phyloP scores from a whole-genome alignment of 1,284 basidiomycete genomes.

The Sporisorium reilianum region DNA sequence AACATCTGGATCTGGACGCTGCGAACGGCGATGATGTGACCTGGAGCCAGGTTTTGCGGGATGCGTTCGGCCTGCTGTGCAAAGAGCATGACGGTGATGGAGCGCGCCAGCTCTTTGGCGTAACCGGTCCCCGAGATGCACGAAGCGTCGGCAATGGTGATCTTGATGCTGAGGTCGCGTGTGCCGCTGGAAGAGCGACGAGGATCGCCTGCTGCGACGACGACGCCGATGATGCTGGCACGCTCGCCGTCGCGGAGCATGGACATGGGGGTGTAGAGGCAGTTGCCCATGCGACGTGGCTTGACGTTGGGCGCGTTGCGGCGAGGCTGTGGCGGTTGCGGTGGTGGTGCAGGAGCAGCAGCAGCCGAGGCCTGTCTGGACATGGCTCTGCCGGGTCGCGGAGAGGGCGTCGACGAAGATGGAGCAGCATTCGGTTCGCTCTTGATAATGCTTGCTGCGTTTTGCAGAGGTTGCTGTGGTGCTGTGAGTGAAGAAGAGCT shows the following conservation, averaged over 20 bases:
- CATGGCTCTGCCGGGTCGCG: slow-evolving; percentile 10
- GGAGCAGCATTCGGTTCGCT: slow-evolving; percentile 18
- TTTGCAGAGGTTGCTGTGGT: background rate
- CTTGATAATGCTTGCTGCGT: slow-evolving; percentile 8
- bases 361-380: slow-evolving; percentile 23
- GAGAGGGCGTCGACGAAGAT: slow-evolving; percentile 17
- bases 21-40: slow-evolving; percentile 46
- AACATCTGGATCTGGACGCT: slow-evolving; percentile 46
- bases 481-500: background rate
- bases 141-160: slow-evolving; percentile 44
- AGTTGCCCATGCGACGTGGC: slow-evolving; percentile 47
- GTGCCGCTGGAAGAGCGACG: slow-evolving; percentile 45
- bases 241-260: slow-evolving; percentile 39
- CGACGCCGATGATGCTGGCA: slow-evolving; percentile 54
- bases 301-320: slow-evolving; percentile 48
- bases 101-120: slow-evolving; percentile 36
- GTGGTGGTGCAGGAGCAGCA: background rate
- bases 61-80: slow-evolving; percentile 31
- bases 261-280: slow-evolving; percentile 52
- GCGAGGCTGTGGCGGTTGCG: slow-evolving; percentile 3
- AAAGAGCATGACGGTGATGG: slow-evolving; percentile 51
- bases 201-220: slow-evolving; percentile 36
- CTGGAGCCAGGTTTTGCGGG: slow-evolving; percentile 25
- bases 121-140: slow-evolving; percentile 45
- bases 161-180: slow-evolving; percentile 43